Conservation (phyloP, 179 eudicot genomes). For the Drosera spatulata region DNA sequence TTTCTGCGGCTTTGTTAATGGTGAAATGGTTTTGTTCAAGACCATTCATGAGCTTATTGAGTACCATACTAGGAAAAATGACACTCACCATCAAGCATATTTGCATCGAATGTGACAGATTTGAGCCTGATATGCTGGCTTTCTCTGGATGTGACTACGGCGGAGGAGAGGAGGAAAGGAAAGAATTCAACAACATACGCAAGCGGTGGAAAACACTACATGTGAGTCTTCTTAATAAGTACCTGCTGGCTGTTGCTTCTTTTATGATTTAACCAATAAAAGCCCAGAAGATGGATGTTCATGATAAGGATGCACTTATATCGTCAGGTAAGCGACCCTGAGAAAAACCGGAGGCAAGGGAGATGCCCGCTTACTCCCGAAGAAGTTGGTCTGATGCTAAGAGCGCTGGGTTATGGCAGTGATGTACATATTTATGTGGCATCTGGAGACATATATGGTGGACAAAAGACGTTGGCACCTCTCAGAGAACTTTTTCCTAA, state of each 20-base stretch:
- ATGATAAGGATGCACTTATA: not conserved
- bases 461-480: constrained; percentile 69
- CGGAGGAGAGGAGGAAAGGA: constrained; percentile 9
- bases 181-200: constrained; percentile 5
- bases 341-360: constrained; percentile 77
- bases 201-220: constrained; percentile 8
- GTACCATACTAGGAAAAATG: not conserved
- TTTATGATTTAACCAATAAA: no score
- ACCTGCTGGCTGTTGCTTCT: no score
- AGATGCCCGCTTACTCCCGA: constrained; percentile 83
- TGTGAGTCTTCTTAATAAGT: not conserved
- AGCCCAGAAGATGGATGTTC: no score
- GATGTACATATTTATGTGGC: constrained; percentile 79
- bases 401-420: constrained; percentile 58
- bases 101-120: constrained; percentile 6
- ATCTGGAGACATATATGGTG: constrained; percentile 81
- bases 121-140: constrained; percentile 16
- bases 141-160: constrained; percentile 13
- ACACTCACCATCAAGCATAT: constrained; percentile 1
- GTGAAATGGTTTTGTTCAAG: no score
- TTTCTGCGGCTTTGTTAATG: no score
- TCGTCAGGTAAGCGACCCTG: constrained; percentile 60
- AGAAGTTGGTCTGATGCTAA: constrained; percentile 85
- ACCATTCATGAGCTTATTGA: no score
- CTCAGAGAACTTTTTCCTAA: constrained; percentile 72